Conservation (phyloP, 805 yeast species). For the Saccharomycopsis vini region DNA sequence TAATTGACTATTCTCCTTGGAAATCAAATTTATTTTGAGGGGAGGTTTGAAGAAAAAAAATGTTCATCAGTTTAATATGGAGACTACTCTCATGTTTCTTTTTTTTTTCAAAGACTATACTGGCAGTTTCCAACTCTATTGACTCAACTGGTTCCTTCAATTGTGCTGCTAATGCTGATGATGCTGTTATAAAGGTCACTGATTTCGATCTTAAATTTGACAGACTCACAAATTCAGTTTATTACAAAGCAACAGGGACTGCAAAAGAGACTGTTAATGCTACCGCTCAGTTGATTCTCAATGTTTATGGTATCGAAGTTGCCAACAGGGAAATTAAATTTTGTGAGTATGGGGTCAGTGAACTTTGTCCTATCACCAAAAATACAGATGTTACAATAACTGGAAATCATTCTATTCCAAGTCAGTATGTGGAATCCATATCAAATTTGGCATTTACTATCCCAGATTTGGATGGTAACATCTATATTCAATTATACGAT, state of each 20-base stretch:
- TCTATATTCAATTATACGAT: slow-evolving; percentile 19
- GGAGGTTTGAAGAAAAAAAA: too few relatives aligned
- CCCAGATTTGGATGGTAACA: slow-evolving; percentile 28
- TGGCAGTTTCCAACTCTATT: slow-evolving; percentile 1
- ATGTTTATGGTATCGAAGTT: slow-evolving; percentile 24
- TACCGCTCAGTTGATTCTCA: slow-evolving; percentile 18
- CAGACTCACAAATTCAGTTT: slow-evolving; percentile 5
- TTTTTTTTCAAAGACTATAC: too few relatives aligned
- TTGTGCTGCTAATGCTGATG: slow-evolving; percentile 13
- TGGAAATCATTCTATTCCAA: slow-evolving; percentile 25
- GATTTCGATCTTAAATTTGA: slow-evolving; percentile 11
- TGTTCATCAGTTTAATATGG: too few relatives aligned
- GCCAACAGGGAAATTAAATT: slow-evolving; percentile 24
- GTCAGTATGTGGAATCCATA: slow-evolving; percentile 22
- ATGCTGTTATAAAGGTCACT: slow-evolving; percentile 12
- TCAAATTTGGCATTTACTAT: slow-evolving; percentile 25
- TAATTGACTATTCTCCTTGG: too few relatives aligned
- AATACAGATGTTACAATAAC: slow-evolving; percentile 21
- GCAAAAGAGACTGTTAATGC: slow-evolving; percentile 15
- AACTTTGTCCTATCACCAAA: slow-evolving; percentile 25
- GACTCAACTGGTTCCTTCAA: slow-evolving; percentile 15
- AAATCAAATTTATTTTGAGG: too few relatives aligned
- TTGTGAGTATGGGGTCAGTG: slow-evolving; percentile 24
- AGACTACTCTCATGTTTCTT: too few relatives aligned
- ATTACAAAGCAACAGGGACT: slow-evolving; percentile 16